A percentile compares a stretch with the other conserved stretches of the same genome.
Evolutionary conservation across 1,284 basidiomycete species (phyloP).

Genomic region (Ceratobasidium papillatum): DNA sequence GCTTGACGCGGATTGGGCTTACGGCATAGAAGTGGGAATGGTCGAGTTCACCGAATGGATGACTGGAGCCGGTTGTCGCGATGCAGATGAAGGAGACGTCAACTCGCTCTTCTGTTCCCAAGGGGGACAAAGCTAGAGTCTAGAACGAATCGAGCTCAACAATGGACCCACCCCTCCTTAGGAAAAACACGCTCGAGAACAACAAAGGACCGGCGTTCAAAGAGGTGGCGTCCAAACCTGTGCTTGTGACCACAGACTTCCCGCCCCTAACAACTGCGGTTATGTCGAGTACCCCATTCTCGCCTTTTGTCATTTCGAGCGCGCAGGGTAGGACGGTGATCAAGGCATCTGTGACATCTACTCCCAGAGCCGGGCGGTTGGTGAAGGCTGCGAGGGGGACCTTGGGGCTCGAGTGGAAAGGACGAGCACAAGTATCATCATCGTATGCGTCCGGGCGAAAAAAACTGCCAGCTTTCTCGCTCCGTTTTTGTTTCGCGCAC

Average conservation of each 20-base stretch:
- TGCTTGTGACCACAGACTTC: conserved; percentile 22
- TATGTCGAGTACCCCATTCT: conserved; percentile 1
- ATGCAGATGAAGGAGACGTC: conserved; percentile 9
- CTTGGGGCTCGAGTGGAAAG: not conserved
- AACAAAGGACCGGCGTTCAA: not conserved
- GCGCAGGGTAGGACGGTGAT: not conserved
- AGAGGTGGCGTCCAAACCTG: conserved; percentile 35
- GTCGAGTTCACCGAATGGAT: not conserved
- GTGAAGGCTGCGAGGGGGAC: not conserved
- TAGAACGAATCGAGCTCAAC: conserved; percentile 30
- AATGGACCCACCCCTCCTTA: not conserved
- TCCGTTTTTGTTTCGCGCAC: too few species aligned
- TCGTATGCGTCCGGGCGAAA: conserved; percentile 31
- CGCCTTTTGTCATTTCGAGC: conserved; percentile 14
- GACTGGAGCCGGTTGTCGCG: not conserved
- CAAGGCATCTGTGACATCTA: not conserved
- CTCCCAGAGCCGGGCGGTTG: not conserved
- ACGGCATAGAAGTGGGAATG: not conserved
- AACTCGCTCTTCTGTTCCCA: not conserved
- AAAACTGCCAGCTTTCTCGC: conserved; percentile 26
- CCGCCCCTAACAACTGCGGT: conserved; percentile 1
- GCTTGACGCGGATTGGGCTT: conserved; percentile 13
- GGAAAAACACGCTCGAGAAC: not conserved
- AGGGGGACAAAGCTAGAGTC: not conserved
- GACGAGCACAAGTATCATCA: conserved; percentile 37